Evolutionary conservation across 108 stramenopile genomes (phyloP).

Genomic region (Stephanodiscus triporus): DNA sequence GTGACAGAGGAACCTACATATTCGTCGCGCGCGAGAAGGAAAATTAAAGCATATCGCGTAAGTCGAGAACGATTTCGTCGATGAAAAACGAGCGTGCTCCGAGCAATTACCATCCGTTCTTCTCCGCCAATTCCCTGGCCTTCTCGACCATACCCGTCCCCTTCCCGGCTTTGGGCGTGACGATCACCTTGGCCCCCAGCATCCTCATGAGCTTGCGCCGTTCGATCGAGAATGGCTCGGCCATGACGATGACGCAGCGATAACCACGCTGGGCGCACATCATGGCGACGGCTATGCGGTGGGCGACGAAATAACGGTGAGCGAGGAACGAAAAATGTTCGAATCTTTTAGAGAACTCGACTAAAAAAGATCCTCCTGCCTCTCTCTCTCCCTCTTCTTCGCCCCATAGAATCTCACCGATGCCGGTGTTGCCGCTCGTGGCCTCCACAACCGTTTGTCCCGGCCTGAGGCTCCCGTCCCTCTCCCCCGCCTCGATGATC

Average conservation of each 20-base stretch:
- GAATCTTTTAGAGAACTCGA: no score
- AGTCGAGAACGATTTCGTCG: no score
- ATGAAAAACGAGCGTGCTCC: no score
- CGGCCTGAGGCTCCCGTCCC: conserved; percentile 72
- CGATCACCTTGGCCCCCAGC: conserved; percentile 72
- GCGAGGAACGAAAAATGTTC: not conserved
- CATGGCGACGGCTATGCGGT: conserved; percentile 46
- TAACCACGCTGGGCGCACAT: conserved; percentile 74
- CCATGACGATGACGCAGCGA: conserved; percentile 76
- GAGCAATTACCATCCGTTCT: conserved; percentile 58
- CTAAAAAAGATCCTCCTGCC: no score
- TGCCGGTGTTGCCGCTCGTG: conserved; percentile 96
- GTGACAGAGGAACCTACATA: conserved; percentile 52
- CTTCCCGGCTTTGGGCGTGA: conserved; percentile 67
- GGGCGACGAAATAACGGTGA: not conserved
- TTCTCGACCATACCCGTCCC: conserved; percentile 79
- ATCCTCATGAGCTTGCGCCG: conserved; percentile 72
- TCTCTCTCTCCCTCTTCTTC: no score
- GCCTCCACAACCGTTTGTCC: conserved; percentile 95
- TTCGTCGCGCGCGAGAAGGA: not conserved
- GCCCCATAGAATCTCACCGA: conserved; percentile 66
- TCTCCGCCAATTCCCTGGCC: conserved; percentile 63
- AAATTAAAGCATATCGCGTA: not conserved
- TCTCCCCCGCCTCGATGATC: conserved; percentile 88
- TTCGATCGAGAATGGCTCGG: conserved; percentile 70